Evolutionary conservation across 164 flowering plant genomes (phyloP).

Genomic region (Sedum album): DNA sequence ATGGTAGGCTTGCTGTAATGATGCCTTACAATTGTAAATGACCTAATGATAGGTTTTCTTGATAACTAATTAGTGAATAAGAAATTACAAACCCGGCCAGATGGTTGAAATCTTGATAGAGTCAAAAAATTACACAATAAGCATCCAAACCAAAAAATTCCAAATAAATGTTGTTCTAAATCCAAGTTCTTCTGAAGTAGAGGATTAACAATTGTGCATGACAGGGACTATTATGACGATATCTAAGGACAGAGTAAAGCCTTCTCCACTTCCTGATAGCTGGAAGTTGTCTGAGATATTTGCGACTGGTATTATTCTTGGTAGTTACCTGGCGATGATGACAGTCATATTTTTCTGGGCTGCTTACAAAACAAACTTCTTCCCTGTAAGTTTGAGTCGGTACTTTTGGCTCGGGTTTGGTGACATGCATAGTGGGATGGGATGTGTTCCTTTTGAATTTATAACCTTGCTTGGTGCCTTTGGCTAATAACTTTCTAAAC

Average conservation of each 20-base stretch:
- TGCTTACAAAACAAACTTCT: conserved; percentile 71
- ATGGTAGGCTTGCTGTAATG: conserved; percentile 35
- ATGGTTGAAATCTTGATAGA: too few relatives aligned
- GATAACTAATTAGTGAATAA: not conserved
- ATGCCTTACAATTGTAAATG: not conserved
- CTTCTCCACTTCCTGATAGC: conserved; percentile 82
- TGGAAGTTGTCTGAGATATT: conserved; percentile 84
- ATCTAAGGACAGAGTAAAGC: conserved; percentile 79
- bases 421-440: not conserved
- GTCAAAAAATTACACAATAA: too few relatives aligned
- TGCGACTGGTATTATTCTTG: conserved; percentile 67
- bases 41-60: not conserved
- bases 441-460: not conserved
- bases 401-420: not conserved
- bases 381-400: conserved; percentile 39
- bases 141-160: not conserved
- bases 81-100: too few relatives aligned
- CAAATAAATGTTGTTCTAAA: not conserved
- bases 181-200: not conserved
- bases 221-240: conserved; percentile 90
- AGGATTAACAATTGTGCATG: not conserved
- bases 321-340: conserved; percentile 81
- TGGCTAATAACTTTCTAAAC: not conserved
- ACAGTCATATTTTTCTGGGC: conserved; percentile 85
- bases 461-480: not conserved